Base-by-base conservation (phyloP, 345 rosid genomes). In the Noccaea bulbosa region DNA sequence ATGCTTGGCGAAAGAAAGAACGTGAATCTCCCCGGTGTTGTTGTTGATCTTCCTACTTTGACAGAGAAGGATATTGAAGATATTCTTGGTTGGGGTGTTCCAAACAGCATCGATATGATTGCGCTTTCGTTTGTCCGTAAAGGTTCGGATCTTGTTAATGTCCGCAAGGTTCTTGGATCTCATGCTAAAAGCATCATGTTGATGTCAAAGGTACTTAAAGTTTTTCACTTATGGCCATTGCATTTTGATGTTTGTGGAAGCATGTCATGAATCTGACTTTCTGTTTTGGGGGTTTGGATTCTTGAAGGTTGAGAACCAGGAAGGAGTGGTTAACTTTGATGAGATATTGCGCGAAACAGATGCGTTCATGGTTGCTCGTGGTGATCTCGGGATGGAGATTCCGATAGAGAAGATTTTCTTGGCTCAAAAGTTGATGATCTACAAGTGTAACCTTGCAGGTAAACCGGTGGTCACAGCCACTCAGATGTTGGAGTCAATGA, bases 401-500 rank as follows among this genome's bases (percentile, higher is more conserved):
- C 97, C 96, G 1, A 86, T 91, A 17, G 96, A 91, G 87, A 91
- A 91, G 87, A 91, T 91, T 51, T 91, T 89, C 84, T 79, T 89
- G 68, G 97, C 96, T 16, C 96, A 91, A 38, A 91, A 91, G 81
- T 81, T 91, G 97, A 91, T 91, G 97, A 91, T 91, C 67, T 91
- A 91, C 87, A 89, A 91, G 78, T 91, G 97, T 77, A 91, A 87
- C 78, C 85, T 87, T 55, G 93, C 81, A 0, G 96, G 96, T 65
- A 91, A 91, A 83, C 97, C 97, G 11, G 97, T 91, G 52, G 93
- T 89, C 11, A 91, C 96, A 3, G 96, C 97, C 22, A 91, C 97
- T 44, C 97, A 89, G 77, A 89, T 91, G 96, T 93, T 91, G 4
- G 97, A 89, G 70, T 91, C 97, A 12, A 91, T 88, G 96, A 91